Base-by-base conservation (phyloP, 345 rosid genomes). In the Heritiera littoralis region DNA sequence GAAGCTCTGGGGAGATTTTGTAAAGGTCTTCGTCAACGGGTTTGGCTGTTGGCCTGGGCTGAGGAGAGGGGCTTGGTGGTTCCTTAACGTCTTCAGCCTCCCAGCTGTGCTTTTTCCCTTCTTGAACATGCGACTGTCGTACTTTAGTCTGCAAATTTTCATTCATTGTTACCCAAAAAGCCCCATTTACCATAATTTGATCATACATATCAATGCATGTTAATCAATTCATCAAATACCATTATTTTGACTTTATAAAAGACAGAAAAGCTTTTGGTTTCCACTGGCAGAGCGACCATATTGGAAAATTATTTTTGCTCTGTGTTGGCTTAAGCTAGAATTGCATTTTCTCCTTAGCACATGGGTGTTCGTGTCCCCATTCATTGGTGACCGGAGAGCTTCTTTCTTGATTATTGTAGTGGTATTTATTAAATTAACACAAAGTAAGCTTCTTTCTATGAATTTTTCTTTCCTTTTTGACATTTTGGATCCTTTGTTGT, bases 1-100 rank as follows among this genome's bases (percentile, higher is more conserved):
- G 96, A 65, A 92, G 90, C 10, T 86, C 88, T 9, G 98, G 94
- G 13, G 99, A 83, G 72, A 95, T 90, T 80, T 89, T 93, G 89
- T 95, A 95, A 81, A 95, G 82, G 85, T 95, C 98, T 77, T 95
- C 98, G 66, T 93, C 98, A 40, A 95, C 90, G 1, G 98, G 97
- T 60, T 95, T 93, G 0, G 98, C 92, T 0, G 80, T 75, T 60
- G 80, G 83, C 84, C 90, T 82, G 18, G 51, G 56, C 56, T 78
- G 63, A 41, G 80, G 81, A 43, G 81, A 17, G 20, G 89, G 87
- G 75, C 84, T 66, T 13, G 78, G 66, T 1, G 81, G 46, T 54
- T 85, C 85, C 69, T 75, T 79, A 78, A 81, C 80, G 63, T 81
- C 72, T 55, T 35, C 60, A 9, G 32, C 77, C 54, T 18, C 82